These are phyloP conservation scores for Dioscorea alata DNA, from an alignment of 106 monocot species.

Conservation along the genomic window DNA sequence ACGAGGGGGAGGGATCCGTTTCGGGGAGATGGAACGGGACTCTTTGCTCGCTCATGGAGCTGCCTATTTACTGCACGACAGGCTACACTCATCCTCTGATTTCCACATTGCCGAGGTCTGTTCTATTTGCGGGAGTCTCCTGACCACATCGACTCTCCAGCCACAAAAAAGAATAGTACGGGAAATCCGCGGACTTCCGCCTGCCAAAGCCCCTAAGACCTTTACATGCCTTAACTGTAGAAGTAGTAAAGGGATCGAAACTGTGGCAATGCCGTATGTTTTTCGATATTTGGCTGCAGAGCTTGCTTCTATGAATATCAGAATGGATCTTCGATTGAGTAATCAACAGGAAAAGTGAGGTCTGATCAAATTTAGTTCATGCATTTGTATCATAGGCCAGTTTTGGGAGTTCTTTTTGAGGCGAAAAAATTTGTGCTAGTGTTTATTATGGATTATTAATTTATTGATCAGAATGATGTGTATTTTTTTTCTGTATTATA, in stretches of 20 bases:
- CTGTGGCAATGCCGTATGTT: constrained; percentile 97
- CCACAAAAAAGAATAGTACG: constrained; percentile 38
- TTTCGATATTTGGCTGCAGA: constrained; percentile 81
- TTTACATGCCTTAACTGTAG: constrained; percentile 60
- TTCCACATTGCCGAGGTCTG: constrained; percentile 96
- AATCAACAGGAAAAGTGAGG: constrained; percentile 20
- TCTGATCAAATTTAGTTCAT: not conserved
- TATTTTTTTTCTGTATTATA: too few species aligned
- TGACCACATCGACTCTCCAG: constrained; percentile 56
- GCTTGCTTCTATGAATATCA: constrained; percentile 93
- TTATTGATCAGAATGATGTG: too few species aligned
- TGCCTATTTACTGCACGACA: constrained; percentile 82
- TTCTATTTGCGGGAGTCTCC: constrained; percentile 71
- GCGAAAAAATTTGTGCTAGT: too few species aligned
- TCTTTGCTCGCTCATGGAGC: constrained; percentile 91
- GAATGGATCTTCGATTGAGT: constrained; percentile 57
- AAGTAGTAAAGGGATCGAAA: constrained; percentile 83
- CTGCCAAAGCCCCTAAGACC: constrained; percentile 32
- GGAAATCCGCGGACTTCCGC: constrained; percentile 59
- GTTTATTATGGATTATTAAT: too few species aligned
- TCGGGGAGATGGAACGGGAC: constrained; percentile 99
- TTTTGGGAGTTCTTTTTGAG: too few species aligned
- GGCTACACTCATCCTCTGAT: constrained; percentile 90
- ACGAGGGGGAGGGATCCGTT: constrained; percentile 95
- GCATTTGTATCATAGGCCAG: too few species aligned